Conservation (phyloP, 768 basidiomycete species). For the Boletus rufocinnamomeus region DNA sequence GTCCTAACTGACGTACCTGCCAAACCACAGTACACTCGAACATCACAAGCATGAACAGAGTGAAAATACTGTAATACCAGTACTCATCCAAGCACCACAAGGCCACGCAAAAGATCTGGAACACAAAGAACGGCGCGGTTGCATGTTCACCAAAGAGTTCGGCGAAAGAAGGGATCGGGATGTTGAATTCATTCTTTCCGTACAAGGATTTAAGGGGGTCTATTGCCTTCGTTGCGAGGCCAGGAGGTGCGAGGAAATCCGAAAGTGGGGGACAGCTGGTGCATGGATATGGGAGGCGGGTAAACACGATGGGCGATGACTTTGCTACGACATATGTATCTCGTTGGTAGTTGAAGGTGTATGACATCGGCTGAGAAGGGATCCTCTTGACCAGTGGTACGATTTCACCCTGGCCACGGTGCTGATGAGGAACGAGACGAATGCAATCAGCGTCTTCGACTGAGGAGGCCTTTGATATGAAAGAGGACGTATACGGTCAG, state of each 20-base stretch:
- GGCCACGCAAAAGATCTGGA: conserved; percentile 97
- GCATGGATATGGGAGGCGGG: conserved; percentile 86
- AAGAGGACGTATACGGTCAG: not conserved
- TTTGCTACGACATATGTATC: conserved; percentile 83
- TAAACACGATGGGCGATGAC: conserved; percentile 61
- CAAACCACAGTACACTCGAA: conserved; percentile 99
- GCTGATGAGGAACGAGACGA: conserved; percentile 74
- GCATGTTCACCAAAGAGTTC: conserved; percentile 95
- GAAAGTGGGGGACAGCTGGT: conserved; percentile 67
- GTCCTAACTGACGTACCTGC: conserved; percentile 62
- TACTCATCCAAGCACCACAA: conserved; percentile 99
- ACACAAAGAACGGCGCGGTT: conserved; percentile 98
- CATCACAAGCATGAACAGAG: conserved; percentile 95
- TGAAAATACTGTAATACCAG: conserved; percentile 98
- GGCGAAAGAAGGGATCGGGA: conserved; percentile 92
- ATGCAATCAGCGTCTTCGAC: conserved; percentile 78
- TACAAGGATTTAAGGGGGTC: conserved; percentile 64
- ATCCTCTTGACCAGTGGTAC: conserved; percentile 70
- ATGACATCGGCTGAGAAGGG: conserved; percentile 57
- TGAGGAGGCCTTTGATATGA: conserved; percentile 50
- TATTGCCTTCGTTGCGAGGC: conserved; percentile 51
- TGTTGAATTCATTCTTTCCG: conserved; percentile 94
- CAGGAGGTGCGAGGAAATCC: conserved; percentile 60
- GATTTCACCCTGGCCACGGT: conserved; percentile 89
- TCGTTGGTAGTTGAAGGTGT: conserved; percentile 91